Percentiles rank a stretch among this genome's conserved stretches.
phyloP scores from a whole-genome alignment of 2,329 filamentous ascomycete genomes.

The Apiospora aurea region DNA sequence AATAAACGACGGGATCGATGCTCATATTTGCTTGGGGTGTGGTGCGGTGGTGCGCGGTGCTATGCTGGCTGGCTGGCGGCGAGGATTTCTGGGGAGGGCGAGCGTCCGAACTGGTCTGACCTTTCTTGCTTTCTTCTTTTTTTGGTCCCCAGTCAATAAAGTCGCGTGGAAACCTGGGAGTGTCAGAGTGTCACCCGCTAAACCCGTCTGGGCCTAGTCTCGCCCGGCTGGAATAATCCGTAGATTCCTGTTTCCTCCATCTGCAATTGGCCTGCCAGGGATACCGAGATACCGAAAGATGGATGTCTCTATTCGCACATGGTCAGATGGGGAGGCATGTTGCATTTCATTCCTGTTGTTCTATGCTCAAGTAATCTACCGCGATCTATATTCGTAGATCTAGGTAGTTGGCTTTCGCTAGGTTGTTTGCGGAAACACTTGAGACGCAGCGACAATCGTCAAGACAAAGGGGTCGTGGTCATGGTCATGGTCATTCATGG shows the following conservation, averaged over 20 bases:
- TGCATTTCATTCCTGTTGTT: neutral
- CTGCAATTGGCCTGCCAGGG: neutral
- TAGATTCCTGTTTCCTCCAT: constrained; percentile 12
- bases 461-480: constrained; percentile 17
- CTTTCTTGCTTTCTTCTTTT: constrained; percentile 16
- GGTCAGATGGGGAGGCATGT: neutral
- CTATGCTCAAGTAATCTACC: neutral
- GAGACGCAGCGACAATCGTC: neutral
- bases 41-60: constrained; percentile 18
- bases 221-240: constrained; percentile 16
- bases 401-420: no score
- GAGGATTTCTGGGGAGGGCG: constrained; percentile 16
- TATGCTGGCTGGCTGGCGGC: constrained; percentile 13
- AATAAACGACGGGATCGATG: constrained; percentile 21
- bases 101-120: constrained; percentile 21
- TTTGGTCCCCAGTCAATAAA: constrained; percentile 18
- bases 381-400: neutral
- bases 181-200: constrained; percentile 18
- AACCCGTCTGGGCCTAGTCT: neutral
- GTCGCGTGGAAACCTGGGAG: constrained; percentile 21
- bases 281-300: neutral
- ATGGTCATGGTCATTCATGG: neutral
- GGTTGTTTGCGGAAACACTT: constrained; percentile 12
- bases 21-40: constrained; percentile 22
- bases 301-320: constrained; percentile 18